Base-by-base conservation (phyloP, 208 protist genomes). In the Trypanosoma theileri region DNA sequence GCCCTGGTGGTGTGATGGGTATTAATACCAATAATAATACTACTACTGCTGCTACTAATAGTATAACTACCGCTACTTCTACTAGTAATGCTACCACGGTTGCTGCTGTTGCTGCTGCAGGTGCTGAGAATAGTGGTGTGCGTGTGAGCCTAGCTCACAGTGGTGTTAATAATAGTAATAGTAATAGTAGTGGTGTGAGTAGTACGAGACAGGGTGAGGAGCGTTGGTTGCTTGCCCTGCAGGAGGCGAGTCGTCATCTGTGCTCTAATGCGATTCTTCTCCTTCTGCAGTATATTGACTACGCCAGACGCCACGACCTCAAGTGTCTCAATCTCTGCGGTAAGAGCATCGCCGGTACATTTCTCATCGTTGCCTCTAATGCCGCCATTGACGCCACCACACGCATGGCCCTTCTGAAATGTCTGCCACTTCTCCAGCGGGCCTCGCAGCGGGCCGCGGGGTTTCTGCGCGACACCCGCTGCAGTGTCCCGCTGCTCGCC, bases 291-390 rank as follows among this genome's bases (percentile, higher is more conserved):
- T 88, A 81, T 75, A 59, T 59, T 14, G 67, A 65, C 42, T 45
- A 67, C 54, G 70, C 64, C 8, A 46, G 44, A 17, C 51, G 45
- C 4, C 71, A 54, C 53, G 22, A 56, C 44, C 46, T 75, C 7
- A 68, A 75, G 44, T 80, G 72, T 61, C 64, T 93, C 21, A 71
- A 76, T 6, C 75, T 79, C 44, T 72, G 75, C 0, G 84, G 82
- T 11, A 71, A 79, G 22, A 84, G 82, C 28, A 76, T 93, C 41
- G 71, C 78, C 9, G 77, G 82, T 13, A 82, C 84, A 10, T 65
- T 88, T 53, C 73, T 91, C 45, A 55, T 84, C 8, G 57, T 92
- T 56, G 79, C 80, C 7, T 84, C 81, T 1, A 77, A 71, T 54
- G 59, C 56, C 14, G 42, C 28, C 0, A 59, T 82, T 24, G 28